phyloP scores from a whole-genome alignment of 176 grass and related monocot genomes.

The Alopecurus myosuroides region DNA sequence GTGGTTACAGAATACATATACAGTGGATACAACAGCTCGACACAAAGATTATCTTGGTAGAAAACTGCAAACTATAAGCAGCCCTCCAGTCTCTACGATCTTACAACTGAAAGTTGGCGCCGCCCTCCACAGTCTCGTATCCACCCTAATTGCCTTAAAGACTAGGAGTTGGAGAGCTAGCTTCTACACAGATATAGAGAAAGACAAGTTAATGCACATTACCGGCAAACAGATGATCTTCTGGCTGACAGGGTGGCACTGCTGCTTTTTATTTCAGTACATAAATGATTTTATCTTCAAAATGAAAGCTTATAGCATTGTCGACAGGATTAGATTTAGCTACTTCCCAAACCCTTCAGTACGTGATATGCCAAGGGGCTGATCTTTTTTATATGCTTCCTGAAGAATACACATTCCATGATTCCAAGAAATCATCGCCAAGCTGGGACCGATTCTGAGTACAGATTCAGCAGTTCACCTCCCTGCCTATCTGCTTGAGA shows the following conservation, averaged over 20 bases:
- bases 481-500: conserved; percentile 68
- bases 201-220: conserved; percentile 80
- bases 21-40: neutral
- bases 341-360: conserved; percentile 74
- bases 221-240: conserved; percentile 69
- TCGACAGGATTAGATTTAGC: conserved; percentile 67
- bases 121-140: no score
- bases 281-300: conserved; percentile 82
- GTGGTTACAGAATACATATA: neutral
- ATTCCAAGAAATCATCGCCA: conserved; percentile 87
- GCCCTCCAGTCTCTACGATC: no score
- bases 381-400: conserved; percentile 94
- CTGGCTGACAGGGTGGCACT: conserved; percentile 91
- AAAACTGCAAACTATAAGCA: neutral
- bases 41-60: neutral
- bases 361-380: conserved; percentile 68
- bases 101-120: no score
- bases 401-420: conserved; percentile 90
- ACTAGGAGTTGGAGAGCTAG: conserved; percentile 83
- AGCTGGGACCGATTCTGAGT: conserved; percentile 69
- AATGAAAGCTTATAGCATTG: conserved; percentile 88
- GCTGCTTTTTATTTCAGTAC: conserved; percentile 79
- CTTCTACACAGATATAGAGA: conserved; percentile 75
- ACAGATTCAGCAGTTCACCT: no score
- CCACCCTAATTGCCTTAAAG: no score